Evolutionary conservation across 805 yeast genomes (phyloP), one percentile per base, ranked within the genome.

Genomic region (Schwanniomyces occidentalis): DNA sequence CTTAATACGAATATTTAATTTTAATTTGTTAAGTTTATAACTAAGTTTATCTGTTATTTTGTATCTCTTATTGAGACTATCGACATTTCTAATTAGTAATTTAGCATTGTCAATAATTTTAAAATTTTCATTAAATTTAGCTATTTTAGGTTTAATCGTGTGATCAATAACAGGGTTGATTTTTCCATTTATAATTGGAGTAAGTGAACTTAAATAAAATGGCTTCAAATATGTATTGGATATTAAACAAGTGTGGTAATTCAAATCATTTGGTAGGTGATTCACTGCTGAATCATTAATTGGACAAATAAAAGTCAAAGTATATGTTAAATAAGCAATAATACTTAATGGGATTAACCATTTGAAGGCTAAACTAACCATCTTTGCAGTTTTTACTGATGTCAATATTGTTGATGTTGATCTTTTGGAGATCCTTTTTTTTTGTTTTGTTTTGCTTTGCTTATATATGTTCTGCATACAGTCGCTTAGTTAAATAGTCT

Each of bases 281-380:
- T 26, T 16, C 21, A 13, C 20, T 14, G 24, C 16, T 22, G 21
- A 6, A 27, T 33, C 26, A 22, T 14, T 18, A 19, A 33, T 27
- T 12, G 38, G 38, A 21, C 40, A 35, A 19, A 32, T 24, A 20
- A 23, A 12, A 18, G 37, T 28, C 19, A 40, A 22, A 18, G 32
- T 13, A 28, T 40, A 40, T 8, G 33, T 15, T 16, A 36, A 27
- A 24, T 40, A 40, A 10, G 33, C 29, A n/a, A 37, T 24, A 8
- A 37, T 12, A n/a, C 34, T 16, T n/a, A 37, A 24, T 19, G 37
- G 34, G 15, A 37, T 21, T 12, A 28, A 19, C 35, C 40, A 36
- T 24, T 32, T 32, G n/a, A 36, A 14, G 22, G 16, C 15, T 21
- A 23, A 16, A 20, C 32, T 23, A 12, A 27, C 12, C 37, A 34